Evolutionary conservation across 257 asterid genomes (phyloP), one percentile per base, ranked within the genome.

Genomic region (Eucommia ulmoides): DNA sequence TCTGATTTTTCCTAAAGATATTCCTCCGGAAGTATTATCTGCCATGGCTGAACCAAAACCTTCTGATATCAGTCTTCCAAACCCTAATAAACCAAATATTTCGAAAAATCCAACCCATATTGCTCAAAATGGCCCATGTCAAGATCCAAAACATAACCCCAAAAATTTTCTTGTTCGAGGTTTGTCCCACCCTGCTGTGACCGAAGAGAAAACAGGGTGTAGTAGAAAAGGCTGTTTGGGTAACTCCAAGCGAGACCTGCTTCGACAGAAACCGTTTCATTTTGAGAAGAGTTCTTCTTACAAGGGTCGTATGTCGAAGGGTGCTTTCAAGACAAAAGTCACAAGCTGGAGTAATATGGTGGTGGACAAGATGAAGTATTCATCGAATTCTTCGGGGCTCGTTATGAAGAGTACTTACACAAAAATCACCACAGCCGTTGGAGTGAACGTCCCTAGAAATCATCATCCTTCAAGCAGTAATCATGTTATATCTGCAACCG

Each of bases 261-360:
- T 65, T 65, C 76, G 81, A 42, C 88, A 81, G 56, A 85, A 75
- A 73, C 21, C 79, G 2, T 60, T 64, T 72, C 93, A 73, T 23
- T 64, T 73, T 41, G 94, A 78, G 71, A 84, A 80, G 57, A n/a
- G n/a, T n/a, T n/a, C n/a, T n/a, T 75, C 58, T 52, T 73, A 66
- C 65, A 78, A 61, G 65, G 83, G 89, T 3, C 74, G 80, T 15
- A 52, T 64, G 24, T 54, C 83, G 8, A 89, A 78, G 74, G 79
- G 85, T 41, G 66, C 83, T 56, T 70, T 77, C 46, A 79, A 82
- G 70, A 83, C 94, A 45, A 82, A 67, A 54, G 73, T 78, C 8
- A 67, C 86, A 33, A 73, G 89, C 21, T 74, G 82, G 86, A 79
- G 82, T 55, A 77, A 71, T 63, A 65, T 81, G 92, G 79, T 78